These are phyloP conservation scores for Aspergillus nomiae DNA, from an alignment of 2,329 filamentous ascomycete genomes.

Conservation along the genomic window DNA sequence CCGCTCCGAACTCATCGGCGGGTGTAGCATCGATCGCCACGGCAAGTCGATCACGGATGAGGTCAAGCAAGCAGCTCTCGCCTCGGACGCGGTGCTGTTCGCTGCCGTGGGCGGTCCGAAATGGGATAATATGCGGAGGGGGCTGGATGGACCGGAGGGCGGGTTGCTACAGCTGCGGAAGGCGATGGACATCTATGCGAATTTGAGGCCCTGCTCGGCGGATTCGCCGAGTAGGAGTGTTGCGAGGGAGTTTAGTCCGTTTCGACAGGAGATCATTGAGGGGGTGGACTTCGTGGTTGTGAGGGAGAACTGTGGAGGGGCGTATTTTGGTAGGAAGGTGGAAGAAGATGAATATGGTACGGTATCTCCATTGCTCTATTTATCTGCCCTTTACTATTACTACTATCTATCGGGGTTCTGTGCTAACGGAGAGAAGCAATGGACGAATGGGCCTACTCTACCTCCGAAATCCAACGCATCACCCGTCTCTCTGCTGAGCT, in stretches of 20 bases:
- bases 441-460: constrained; percentile 84
- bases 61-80: constrained; percentile 75
- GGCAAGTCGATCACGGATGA: constrained; percentile 75
- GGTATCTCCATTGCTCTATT: constrained; percentile 46
- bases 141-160: constrained; percentile 80
- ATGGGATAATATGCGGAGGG: constrained; percentile 71
- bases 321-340: constrained; percentile 44
- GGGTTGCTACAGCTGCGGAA: constrained; percentile 83
- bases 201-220: constrained; percentile 76
- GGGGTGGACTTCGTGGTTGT: constrained; percentile 76
- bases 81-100: constrained; percentile 81
- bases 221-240: constrained; percentile 72
- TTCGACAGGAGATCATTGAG: constrained; percentile 77
- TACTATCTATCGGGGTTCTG: not conserved
- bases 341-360: constrained; percentile 40
- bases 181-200: constrained; percentile 85
- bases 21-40: constrained; percentile 79
- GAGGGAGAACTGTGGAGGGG: constrained; percentile 46
- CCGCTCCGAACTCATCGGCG: constrained; percentile 79
- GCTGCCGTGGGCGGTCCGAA: constrained; percentile 88
- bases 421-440: constrained; percentile 37
- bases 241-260: constrained; percentile 76
- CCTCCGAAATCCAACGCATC: constrained; percentile 78
- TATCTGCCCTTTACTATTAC: constrained; percentile 34
- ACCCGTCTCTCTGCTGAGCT: constrained; percentile 76